Percentiles rank a stretch among this genome's conserved stretches.
Conservation (phyloP, 176 grass and related monocot species). For the Carex kokanica region DNA sequence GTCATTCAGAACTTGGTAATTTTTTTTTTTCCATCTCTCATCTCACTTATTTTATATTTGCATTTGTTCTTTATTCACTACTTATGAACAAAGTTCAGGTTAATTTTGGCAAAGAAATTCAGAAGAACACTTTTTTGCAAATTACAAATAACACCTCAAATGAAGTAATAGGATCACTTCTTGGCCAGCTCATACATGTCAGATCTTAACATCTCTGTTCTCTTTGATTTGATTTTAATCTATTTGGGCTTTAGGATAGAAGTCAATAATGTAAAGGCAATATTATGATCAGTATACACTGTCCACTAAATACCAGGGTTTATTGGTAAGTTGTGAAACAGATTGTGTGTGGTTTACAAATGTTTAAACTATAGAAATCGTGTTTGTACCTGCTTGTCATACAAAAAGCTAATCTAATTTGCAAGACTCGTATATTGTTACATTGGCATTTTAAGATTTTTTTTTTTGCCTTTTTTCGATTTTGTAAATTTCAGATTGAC, state of each 20-base stretch:
- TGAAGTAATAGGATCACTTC: not conserved
- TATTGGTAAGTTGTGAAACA: not conserved
- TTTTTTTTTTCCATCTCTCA: not conserved
- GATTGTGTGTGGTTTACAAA: not conserved
- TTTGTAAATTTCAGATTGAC: constrained; percentile 49
- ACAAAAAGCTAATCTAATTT: not conserved
- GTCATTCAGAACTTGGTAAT: constrained; percentile 83
- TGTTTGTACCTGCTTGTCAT: not conserved
- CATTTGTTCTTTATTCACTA: not conserved
- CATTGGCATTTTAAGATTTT: not conserved
- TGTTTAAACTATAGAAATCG: not conserved
- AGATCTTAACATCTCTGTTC: not conserved
- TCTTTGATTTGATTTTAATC: not conserved
- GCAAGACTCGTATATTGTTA: not conserved
- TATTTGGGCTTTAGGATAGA: not conserved
- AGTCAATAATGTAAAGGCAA: not conserved
- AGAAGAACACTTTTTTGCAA: not conserved
- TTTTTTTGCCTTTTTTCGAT: not conserved
- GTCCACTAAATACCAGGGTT: not conserved
- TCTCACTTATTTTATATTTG: not conserved
- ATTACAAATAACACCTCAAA: not conserved
- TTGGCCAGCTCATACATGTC: not conserved
- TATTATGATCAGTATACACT: not conserved
- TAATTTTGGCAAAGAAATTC: not conserved
- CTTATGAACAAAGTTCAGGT: not conserved